A percentile compares a stretch with the other conserved stretches of the same genome.
Evolutionary conservation across 2,329 filamentous ascomycete genomes (phyloP).

Genomic region (Furcasterigmium furcatum): DNA sequence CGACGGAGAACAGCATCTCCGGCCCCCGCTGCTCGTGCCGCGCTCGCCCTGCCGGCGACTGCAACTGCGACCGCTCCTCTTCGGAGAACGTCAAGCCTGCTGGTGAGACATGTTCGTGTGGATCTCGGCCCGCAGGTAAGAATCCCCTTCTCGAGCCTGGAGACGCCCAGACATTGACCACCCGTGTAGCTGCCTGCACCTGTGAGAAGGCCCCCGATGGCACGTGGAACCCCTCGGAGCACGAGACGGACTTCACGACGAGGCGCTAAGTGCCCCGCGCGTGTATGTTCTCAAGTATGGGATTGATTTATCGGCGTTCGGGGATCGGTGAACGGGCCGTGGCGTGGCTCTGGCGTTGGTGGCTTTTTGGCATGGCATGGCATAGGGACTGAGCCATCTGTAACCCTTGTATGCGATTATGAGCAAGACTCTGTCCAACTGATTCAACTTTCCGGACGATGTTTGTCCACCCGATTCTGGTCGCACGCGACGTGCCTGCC

Average conservation of each 20-base stretch:
- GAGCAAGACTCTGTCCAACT: too few species aligned
- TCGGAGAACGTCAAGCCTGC: constrained; percentile 63
- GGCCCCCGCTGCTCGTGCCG: constrained; percentile 83
- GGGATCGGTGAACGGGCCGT: too few species aligned
- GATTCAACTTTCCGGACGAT: too few species aligned
- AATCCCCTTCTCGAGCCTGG: background rate
- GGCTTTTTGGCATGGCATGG: too few species aligned
- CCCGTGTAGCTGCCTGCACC: constrained; percentile 62
- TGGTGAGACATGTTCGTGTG: constrained; percentile 72
- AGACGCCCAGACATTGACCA: background rate
- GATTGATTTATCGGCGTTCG: background rate
- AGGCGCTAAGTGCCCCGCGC: constrained; percentile 39
- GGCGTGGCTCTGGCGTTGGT: too few species aligned
- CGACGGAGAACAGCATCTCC: constrained; percentile 68
- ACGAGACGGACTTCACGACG: constrained; percentile 88
- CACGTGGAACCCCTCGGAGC: constrained; percentile 53
- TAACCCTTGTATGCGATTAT: too few species aligned
- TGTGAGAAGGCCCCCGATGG: constrained; percentile 71
- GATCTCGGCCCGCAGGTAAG: constrained; percentile 68
- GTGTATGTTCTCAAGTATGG: background rate
- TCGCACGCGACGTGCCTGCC: too few species aligned
- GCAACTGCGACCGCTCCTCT: constrained; percentile 73
- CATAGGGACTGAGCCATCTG: too few species aligned
- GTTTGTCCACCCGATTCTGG: too few species aligned
- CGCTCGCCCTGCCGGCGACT: constrained; percentile 73